Percentiles rank a stretch among this genome's conserved stretches.
Evolutionary conservation across 2,329 filamentous ascomycete genomes (phyloP).

Genomic region (Metarhizium album): DNA sequence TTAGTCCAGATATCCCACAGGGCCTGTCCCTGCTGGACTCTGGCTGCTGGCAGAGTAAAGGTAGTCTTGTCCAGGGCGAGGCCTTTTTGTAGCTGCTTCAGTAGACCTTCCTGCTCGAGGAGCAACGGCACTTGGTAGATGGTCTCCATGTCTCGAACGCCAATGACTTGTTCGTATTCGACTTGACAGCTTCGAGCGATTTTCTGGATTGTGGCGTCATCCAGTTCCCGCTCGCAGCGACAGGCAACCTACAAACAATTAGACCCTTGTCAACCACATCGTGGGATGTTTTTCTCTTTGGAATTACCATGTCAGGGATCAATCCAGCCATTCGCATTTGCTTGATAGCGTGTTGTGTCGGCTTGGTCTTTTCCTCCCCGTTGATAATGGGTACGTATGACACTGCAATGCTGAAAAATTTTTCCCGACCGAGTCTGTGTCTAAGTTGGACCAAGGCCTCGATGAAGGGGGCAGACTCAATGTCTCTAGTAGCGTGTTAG

Average conservation of each 20-base stretch:
- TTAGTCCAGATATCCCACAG: constrained; percentile 73
- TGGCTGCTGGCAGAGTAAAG: constrained; percentile 39
- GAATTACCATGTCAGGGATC: constrained; percentile 53
- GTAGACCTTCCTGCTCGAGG: constrained; percentile 70
- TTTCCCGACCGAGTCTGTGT: constrained; percentile 59
- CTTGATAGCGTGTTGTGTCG: constrained; percentile 83
- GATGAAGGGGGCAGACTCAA: constrained; percentile 80
- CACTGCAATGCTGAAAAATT: constrained; percentile 84
- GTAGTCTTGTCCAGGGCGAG: constrained; percentile 51
- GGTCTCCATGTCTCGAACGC: constrained; percentile 79
- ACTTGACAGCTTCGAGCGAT: constrained; percentile 86
- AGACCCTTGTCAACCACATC: background rate
- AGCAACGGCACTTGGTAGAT: constrained; percentile 84
- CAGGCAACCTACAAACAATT: constrained; percentile 62
- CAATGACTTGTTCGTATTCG: constrained; percentile 72
- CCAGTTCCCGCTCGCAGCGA: constrained; percentile 70
- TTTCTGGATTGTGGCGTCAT: constrained; percentile 67
- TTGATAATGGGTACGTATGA: constrained; percentile 61
- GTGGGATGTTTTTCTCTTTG: background rate
- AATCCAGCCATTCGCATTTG: constrained; percentile 73
- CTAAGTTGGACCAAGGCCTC: constrained; percentile 75
- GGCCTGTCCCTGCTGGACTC: constrained; percentile 51
- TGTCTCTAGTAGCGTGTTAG: constrained; percentile 37
- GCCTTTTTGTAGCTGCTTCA: constrained; percentile 52
- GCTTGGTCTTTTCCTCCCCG: constrained; percentile 88